Base-by-base conservation (phyloP, 306 rosid species). In the Rubus parviflorus region DNA sequence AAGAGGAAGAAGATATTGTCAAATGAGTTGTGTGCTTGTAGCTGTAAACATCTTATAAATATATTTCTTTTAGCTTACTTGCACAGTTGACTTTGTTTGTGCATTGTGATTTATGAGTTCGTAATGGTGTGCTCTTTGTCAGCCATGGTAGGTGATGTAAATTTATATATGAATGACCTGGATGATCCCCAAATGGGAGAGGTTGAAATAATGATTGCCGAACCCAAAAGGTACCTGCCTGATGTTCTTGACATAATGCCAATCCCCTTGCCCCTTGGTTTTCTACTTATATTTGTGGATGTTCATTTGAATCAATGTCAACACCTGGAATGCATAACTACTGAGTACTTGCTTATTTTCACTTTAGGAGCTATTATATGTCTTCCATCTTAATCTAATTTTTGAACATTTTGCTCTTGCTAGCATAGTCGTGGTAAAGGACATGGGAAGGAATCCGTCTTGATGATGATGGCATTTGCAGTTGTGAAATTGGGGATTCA, bases 61-160 rank as follows among this genome's bases (percentile, higher is more conserved):
- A 37, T n/a, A 7, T 58, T 9, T 17, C 7, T 38, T 43, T 35
- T 58, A 68, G 48, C 20, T 46, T 49, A 58, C 40, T 65, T 79
- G 10, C 46, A 41, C 56, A 19, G 46, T 37, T 5, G 46, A 47
- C 22, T 57, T 10, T 67, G 17, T 65, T 43, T 52, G 13, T 54
- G 45, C 79, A 35, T 40, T 73, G 49, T 68, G 49, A 57, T 14
- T 45, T 71, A 46, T 65, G 30, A 52, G 63, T 45, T 70, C 78
- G 74, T 88, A 56, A 83, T 61, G 17, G 8, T 82, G 8, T 74
- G 54, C 61, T 65, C 53, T 52, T 77, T 89, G 84, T 58, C 87
- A 94, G 97, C 97, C 71, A 89, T 92, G 98, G 87, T 88, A 60
- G 97, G 98, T 81, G 98, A 95, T 88, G 98, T 95, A 68, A 95